These are phyloP conservation scores for Penicillium fimorum DNA, from an alignment of 495 filamentous ascomycete species.

Conservation along the genomic window DNA sequence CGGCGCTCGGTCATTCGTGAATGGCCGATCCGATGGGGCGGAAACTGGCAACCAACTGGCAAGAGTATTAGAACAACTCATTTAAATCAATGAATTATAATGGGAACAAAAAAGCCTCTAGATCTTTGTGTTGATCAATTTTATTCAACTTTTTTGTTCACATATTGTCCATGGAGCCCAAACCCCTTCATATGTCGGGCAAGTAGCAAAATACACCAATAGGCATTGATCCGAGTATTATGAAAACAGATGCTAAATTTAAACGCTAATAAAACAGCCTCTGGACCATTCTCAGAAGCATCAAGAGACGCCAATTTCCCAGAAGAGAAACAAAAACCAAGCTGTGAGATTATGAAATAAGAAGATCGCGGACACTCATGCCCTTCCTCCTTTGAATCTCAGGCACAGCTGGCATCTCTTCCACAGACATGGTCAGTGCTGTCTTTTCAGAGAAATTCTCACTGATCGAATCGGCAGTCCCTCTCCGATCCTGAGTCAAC, in stretches of 20 bases:
- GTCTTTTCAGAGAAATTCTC: slow-evolving; percentile 25
- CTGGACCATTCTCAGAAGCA: neutral
- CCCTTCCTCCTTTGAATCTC: slow-evolving; percentile 41
- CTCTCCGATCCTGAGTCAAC: slow-evolving; percentile 68
- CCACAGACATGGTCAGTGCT: slow-evolving; percentile 8
- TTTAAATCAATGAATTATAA: neutral
- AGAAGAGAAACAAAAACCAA: neutral
- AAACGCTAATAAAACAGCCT: slow-evolving; percentile 2
- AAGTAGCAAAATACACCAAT: neutral
- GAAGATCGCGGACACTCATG: slow-evolving; percentile 78
- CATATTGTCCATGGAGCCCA: too few species aligned
- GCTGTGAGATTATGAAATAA: slow-evolving; percentile 51
- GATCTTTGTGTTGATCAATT: neutral
- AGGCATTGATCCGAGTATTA: neutral
- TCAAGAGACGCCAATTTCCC: neutral
- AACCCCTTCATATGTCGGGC: neutral
- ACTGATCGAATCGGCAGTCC: slow-evolving; percentile 35
- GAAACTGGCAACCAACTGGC: neutral
- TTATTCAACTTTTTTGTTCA: too few species aligned
- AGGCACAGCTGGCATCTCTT: slow-evolving; percentile 1
- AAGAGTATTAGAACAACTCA: neutral
- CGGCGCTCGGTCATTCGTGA: slow-evolving; percentile 13
- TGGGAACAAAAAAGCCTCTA: neutral
- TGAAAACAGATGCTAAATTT: neutral
- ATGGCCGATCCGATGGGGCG: slow-evolving; percentile 2